Base-by-base conservation (phyloP, 176 grass and related monocot species). In the Panicum miliaceum region DNA sequence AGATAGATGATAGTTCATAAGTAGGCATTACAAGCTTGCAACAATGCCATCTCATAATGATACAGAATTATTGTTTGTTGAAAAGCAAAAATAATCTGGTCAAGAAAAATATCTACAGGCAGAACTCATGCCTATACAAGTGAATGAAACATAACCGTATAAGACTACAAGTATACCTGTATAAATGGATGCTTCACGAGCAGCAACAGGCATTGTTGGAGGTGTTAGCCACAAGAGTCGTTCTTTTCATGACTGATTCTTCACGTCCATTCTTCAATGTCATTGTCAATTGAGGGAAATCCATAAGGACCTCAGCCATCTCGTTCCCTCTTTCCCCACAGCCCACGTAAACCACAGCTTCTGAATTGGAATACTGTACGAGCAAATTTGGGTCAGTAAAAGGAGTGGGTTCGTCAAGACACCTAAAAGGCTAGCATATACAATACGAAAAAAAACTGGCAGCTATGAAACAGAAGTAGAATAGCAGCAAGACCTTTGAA, bases 151-250 rank as follows among this genome's bases (percentile, higher is more conserved):
- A 66, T 72, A 37, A 72, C 32, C 23, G 69, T 61, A 71, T 26
- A 26, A 32, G 29, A 32, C 29, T 32, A 32, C 2, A 32, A 14
- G 11, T 68, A 8, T 86, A 97, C 94, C 90, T 81, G 94, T 97
- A 78, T 97, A 97, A 86, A 97, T 94, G 68, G 94, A 94, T 12
- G 94, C 94, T 82, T 97, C 94, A 89, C 94, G 92, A 90, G 94
- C 94, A 83, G 94, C 92, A 0, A 97, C 94, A 85, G 94, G 94
- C 94, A 97, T 97, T 97, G 76, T 97, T 97, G 80, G 94, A 97
- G 11, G 94, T 97, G 88, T 97, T 97, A 81, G 94, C 94, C 37
- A 97, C 94, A 77, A 97, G 86, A 64, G 94, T 97, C 2, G 94
- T 97, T 81, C 94, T 90, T 60, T 97, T 97, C 94, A 97, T 97